Evolutionary conservation across 2,329 filamentous ascomycete genomes (phyloP), one percentile per base, ranked within the genome.

Genomic region (Venturia asperata): DNA sequence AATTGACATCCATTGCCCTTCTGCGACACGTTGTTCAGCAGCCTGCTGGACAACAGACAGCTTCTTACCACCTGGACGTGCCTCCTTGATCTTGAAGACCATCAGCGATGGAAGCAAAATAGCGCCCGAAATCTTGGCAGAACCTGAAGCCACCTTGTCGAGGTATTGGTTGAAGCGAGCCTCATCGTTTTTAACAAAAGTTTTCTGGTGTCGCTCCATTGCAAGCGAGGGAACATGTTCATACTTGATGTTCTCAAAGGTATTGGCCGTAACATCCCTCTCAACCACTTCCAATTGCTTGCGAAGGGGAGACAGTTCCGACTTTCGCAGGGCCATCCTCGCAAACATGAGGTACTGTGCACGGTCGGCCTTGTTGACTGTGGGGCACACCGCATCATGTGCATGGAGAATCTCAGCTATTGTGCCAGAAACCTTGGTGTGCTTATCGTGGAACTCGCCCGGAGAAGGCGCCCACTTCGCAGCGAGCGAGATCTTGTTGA

Each of bases 391-490:
- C 5, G 74, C 68, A 0, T 71, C 70, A 5, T 76, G 72, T 0
- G 81, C 78, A 67, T 81, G 78, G 10, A 86, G 69, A 15, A 82
- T 74, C 72, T 87, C 84, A 5, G 84, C 81, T 65, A 87, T 85
- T 15, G 81, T 79, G 58, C 80, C 82, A 41, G 81, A 77, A 67
- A 87, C 78, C 68, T 81, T 80, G 2, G 84, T 86, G 67, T 85
- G 80, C 67, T 80, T 80, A 71, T 87, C 85, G 68, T 86, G 83
- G 68, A 83, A 83, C 45, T 76, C 77, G 42, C 79, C 78, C 21
- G 80, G 77, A 0, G 80, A 80, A 1, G 85, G 85, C 0, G 83
- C 82, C 85, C 84, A 87, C 67, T 87, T 87, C 2, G 78, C 83
- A 65, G 82, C 84, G 0, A 86, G 78, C 0, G 82, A 85, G 64